Evolutionary conservation across 257 asterid genomes (phyloP), one percentile per base, ranked within the genome.

Genomic region (Buddleja alternifolia): DNA sequence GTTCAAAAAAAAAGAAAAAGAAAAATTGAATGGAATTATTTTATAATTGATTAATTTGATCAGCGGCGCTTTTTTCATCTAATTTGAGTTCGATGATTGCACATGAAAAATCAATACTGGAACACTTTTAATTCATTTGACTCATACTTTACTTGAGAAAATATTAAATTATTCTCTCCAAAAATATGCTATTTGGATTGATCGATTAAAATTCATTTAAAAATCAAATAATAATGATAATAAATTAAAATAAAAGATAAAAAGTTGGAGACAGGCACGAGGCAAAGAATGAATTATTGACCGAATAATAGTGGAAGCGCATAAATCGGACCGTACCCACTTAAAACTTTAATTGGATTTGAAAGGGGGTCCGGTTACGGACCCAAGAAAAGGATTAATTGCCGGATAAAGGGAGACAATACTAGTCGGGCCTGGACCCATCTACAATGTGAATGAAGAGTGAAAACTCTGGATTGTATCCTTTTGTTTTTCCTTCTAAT

Each of bases 341-440:
- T 29, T 60, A 46, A 60, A 50, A 16, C 46, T 29, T 60, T 52
- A 60, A 50, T 75, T 74, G 70, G 73, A 79, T 71, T 75, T 66
- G 85, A 78, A 71, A 63, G 70, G 57, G 72, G 24, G 59, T 25
- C 58, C 44, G 47, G 56, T 44, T 64, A 34, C 67, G 66, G 64
- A 50, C 75, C 77, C 82, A 71, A 66, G 74, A 58, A 73, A 80
- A 77, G 72, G 80, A 63, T 65, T 66, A 17, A n/a, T 45, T 80
- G 81, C 81, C 80, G 67, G 82, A 14, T 74, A 74, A 82, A 74
- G 83, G 48, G 73, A 16, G 81, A 79, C 85, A 80, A n/a, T 41
- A 15, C 23, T 32, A 60, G 16, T 46, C 16, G 15, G 44, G 25
- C 57, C 45, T 57, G 75, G 83, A 8, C 84, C 79, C 82, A 61